Evolutionary conservation across 139 green algal genomes (phyloP), one percentile per base, ranked within the genome.

Genomic region (Chlorella vulgaris): DNA sequence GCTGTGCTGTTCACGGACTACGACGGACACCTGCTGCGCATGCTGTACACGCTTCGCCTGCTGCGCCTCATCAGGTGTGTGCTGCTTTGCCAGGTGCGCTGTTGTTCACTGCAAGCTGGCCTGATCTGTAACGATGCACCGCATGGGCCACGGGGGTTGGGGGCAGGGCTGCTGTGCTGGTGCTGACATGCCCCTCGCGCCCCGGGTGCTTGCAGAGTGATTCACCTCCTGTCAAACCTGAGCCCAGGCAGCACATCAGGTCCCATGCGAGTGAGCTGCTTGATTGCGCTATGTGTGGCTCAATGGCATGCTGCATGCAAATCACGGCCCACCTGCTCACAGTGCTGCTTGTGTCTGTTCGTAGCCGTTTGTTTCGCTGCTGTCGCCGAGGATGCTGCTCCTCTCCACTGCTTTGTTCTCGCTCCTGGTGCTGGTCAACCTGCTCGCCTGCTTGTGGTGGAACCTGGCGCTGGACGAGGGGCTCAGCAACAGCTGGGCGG

Each of bases 391-490:
- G 18, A 58, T 38, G 4, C 50, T 78, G 7, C 31, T 78, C n/a
- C 31, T 78, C 8, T 66, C 65, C 71, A 83, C 69, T 62, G 51
- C 81, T 7, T 4, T 68, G 24, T 78, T 79, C 74, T 76, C 81
- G 0, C 51, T 86, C 36, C 36, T 53, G 1, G 74, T 86, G n/a
- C 39, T 82, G 31, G 66, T 86, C 31, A 86, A 86, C 66, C 61
- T 83, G 3, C 50, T 86, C 58, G 81, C 38, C 22, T 82, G 39
- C 58, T 15, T 69, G 62, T 85, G 81, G 81, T 85, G 81, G 81
- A 81, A 75, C 29, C 21, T 85, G 31, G 81, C 81, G 0, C 18
- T 58, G 38, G 43, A 50, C 13, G 22, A 85, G 36, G 81, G 81
- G 1, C n/a, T 85, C 35, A 55, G 76, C 18, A 65, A 81, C 36